These are phyloP conservation scores for Cyclotella cryptica DNA, from an alignment of 108 stramenopile genomes.

Conservation along the genomic window DNA sequence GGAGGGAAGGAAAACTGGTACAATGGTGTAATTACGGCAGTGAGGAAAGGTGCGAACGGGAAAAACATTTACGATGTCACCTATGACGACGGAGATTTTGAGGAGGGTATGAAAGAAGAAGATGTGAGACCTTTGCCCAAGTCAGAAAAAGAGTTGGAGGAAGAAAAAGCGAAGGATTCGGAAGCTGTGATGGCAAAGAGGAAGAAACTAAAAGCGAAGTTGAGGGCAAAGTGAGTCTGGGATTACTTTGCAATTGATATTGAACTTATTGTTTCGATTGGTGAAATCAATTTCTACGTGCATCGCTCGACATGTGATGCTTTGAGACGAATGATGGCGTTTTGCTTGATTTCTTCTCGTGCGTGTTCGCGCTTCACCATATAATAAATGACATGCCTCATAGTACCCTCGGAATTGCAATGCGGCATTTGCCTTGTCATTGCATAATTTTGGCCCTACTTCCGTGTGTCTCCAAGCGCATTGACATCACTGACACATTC, in stretches of 20 bases:
- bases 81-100: slow-evolving; percentile 90
- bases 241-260: slow-evolving; percentile 6
- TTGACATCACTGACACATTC: slow-evolving; percentile 60
- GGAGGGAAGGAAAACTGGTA: slow-evolving; percentile 77
- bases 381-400: slow-evolving; percentile 61
- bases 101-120: slow-evolving; percentile 74
- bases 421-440: slow-evolving; percentile 8
- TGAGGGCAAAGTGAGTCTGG: slow-evolving; percentile 78
- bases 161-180: slow-evolving; percentile 46
- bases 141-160: slow-evolving; percentile 59
- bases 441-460: slow-evolving; percentile 40
- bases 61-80: slow-evolving; percentile 72
- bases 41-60: slow-evolving; percentile 52
- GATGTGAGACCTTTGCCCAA: slow-evolving; percentile 63
- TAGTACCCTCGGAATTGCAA: slow-evolving; percentile 71
- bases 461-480: slow-evolving; percentile 87
- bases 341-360: slow-evolving; percentile 55
- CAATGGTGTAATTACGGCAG: slow-evolving; percentile 67
- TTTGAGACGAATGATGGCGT: slow-evolving; percentile 54
- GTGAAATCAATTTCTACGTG: slow-evolving; percentile 49
- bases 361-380: slow-evolving; percentile 46
- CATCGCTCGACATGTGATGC: slow-evolving; percentile 40
- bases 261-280: slow-evolving; percentile 21
- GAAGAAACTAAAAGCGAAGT: slow-evolving; percentile 75
- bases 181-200: slow-evolving; percentile 48